Evolutionary conservation across 192 early-diverging fungal species (phyloP), one percentile per base, ranked within the genome.

Genomic region (Entomortierella lignicola): DNA sequence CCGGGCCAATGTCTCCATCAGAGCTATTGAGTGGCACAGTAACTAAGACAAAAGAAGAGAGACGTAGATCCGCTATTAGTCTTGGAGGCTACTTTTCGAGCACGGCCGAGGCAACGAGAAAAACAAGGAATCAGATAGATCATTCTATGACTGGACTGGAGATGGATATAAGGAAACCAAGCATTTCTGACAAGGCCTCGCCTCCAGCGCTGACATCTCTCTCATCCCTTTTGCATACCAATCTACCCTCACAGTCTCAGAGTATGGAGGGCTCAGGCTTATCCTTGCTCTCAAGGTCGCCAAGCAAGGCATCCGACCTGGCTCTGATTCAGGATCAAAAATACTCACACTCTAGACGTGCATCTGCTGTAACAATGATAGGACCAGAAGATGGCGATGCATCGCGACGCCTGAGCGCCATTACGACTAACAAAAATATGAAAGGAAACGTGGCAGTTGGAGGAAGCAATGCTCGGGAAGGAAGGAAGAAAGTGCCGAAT

Each of bases 11-110:
- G 18, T 62, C 69, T 0, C 59, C 60, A 20, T 62, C 59, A 26
- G 51, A 69, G 50, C 48, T 60, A 21, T 43, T 68, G 15, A 68
- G 44, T 20, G 60, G 60, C 43, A 50, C 25, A 12, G 31, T 44
- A 18, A 0, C 47, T 42, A 23, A 34, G 5, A 47, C 62, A n/a
- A 79, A 79, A 43, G 61, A 79, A 42, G 75, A 79, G 18, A 62
- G 75, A 55, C 75, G 75, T 30, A 69, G 50, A 43, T 79, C 75
- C 21, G 75, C 75, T 18, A 69, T 66, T 23, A 79, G 75, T 34
- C 70, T 79, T 37, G 75, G 74, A 32, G 66, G 67, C 1, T 79
- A 79, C 62, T 79, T 79, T 60, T 69, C 68, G 0, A 65, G 48
- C 23, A 32, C 55, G 4, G 3, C 42, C 1, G 62, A 55, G 4